Base-by-base conservation (phyloP, 352 stramenopile genomes). In the Phytophthora uliginosa region DNA sequence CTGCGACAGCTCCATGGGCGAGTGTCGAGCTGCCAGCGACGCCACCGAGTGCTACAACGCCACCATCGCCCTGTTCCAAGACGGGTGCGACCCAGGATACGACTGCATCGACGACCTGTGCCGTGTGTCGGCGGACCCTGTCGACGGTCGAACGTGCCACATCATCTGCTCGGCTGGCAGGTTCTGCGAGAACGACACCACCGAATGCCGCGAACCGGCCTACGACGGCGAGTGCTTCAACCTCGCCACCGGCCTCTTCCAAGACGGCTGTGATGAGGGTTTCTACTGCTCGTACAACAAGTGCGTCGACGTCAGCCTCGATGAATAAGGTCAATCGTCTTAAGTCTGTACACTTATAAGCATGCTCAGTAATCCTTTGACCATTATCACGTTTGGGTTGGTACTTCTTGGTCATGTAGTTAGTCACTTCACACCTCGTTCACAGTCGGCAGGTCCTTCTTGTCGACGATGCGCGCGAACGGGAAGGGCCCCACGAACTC, bases 401-500 rank as follows among this genome's bases (percentile, higher is more conserved):
- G 36, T 18, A 51, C 42, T 12, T 51, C 18, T 12, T 17, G 7
- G 3, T 51, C 13, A 22, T 24, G n/a, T 8, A n/a, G 42, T 51
- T 4, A 24, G 24, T 33, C 54, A 45, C 6, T 24, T 59, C 24
- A 63, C 48, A n/a, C 33, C 12, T 60, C 51, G 45, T 56, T 52
- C 59, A 74, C 59, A 10, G 20, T 56, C 12, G 74, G 74, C 17
- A 82, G 60, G 42, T 82, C 74, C 28, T 88, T 72, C 62, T 71
- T 79, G 31, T 72, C 73, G 13, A 94, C 83, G 61, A 92, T 71
- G 34, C 78, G 77, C 24, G 86, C 86, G 64, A 92, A 92, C 59
- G 86, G 86, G 71, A 91, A 90, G 31, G 86, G 84, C 4, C 86
- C 86, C 34, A 84, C 76, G 60, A 92, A 94, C 15, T 82, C 66